Conservation (phyloP, 768 basidiomycete species). For the Cystofilobasidium capitatum region DNA sequence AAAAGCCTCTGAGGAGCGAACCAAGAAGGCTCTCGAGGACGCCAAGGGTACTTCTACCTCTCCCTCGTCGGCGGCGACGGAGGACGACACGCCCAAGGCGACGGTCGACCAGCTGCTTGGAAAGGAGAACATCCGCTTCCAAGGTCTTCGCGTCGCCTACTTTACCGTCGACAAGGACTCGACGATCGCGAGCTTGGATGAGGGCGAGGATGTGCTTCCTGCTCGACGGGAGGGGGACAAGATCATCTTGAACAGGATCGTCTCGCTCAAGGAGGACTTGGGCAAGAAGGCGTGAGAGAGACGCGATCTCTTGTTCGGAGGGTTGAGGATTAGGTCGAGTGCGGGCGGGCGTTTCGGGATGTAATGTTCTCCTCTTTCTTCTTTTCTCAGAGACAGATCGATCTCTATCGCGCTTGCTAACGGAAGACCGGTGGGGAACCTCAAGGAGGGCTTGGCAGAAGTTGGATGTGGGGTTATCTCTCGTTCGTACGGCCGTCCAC, state of each 20-base stretch:
- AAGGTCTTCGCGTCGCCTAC: conserved; percentile 89
- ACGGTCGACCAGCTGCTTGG: conserved; percentile 72
- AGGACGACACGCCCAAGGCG: conserved; percentile 56
- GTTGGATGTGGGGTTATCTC: too few species aligned
- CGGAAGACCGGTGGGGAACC: too few species aligned
- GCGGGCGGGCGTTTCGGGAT: neutral
- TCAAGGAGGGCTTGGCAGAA: too few species aligned
- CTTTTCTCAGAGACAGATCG: too few species aligned
- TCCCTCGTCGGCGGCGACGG: conserved; percentile 62
- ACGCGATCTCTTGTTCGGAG: neutral
- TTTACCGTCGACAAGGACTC: conserved; percentile 88
- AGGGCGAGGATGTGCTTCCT: conserved; percentile 42
- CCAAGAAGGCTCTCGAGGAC: conserved; percentile 34
- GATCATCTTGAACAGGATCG: conserved; percentile 80
- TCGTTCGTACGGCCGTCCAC: too few species aligned
- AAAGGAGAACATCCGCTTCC: conserved; percentile 89
- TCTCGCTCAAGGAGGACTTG: conserved; percentile 87
- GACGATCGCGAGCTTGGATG: conserved; percentile 54
- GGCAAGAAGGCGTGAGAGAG: conserved; percentile 48
- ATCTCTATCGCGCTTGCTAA: too few species aligned
- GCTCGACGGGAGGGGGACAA: conserved; percentile 59
- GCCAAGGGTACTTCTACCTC: conserved; percentile 38
- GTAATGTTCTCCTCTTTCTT: too few species aligned
- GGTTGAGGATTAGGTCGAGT: neutral
- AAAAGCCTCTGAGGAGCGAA: conserved; percentile 49